Evolutionary conservation across 257 asterid species (phyloP), one percentile per base, ranked within the genome.

Genomic region (Nicotiana sylvestris): DNA sequence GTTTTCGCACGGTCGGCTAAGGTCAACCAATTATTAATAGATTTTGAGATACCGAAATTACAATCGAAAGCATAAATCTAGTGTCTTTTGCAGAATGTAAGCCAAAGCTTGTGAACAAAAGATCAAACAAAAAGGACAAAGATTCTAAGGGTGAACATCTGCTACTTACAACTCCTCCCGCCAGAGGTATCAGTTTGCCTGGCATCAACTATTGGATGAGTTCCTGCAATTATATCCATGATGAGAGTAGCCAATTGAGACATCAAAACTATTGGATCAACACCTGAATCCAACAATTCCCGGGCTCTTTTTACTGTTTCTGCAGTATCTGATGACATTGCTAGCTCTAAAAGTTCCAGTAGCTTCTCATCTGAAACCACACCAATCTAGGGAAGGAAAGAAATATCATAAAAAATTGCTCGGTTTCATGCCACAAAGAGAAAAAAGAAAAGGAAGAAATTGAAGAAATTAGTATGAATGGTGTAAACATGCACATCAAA

Each of bases 301-400:
- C 99, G 86, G 32, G 98, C 95, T 86, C 89, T 87, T 82, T 90
- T 90, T 82, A 96, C 98, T 9, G 98, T 96, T 85, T 96, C 98
- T 2, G 98, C 94, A 35, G 98, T 94, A 81, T 94, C 97, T 35
- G 98, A 93, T 49, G 99, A 93, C 97, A 96, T 90, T 86, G 99
- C 97, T 80, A 93, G 80, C 92, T 96, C 99, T 90, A 96, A 85
- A 64, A 96, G 98, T 78, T 94, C 98, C 87, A 96, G 86, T 66
- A 96, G 83, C 85, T 90, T 96, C 77, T 96, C 99, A 85, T 96
- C 99, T 43, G 99, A 96, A 86, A 96, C 97, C 81, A 94, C 98
- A 29, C 99, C 99, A 86, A 96, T 89, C 99, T 96, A 86, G 87
- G 88, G 18, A 82, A 76, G 39, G 60, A 79, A 70, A 53, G 37